A percentile compares a stretch with the other conserved stretches of the same genome.
Evolutionary conservation across 1,284 basidiomycete genomes (phyloP).

Genomic region (Leccinum angustisporum): DNA sequence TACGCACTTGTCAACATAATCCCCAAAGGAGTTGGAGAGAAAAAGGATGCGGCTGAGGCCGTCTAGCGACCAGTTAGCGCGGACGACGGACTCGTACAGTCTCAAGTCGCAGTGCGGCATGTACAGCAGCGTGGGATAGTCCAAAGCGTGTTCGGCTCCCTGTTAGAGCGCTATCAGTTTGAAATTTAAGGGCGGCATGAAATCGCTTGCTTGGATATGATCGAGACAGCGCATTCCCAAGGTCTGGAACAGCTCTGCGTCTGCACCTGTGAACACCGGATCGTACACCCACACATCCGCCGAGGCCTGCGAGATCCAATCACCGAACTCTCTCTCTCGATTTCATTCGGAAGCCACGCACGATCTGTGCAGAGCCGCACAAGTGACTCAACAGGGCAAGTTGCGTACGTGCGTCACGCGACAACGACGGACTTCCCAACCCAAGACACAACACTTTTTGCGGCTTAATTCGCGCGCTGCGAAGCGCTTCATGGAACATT

Average conservation of each 20-base stretch:
- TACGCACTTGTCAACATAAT: conserved; percentile 48
- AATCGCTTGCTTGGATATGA: conserved; percentile 47
- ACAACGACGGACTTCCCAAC: conserved; percentile 63
- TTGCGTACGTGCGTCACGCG: conserved; percentile 61
- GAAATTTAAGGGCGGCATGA: conserved; percentile 2
- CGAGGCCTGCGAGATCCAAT: conserved; percentile 40
- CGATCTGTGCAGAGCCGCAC: conserved; percentile 53
- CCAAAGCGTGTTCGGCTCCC: conserved; percentile 39
- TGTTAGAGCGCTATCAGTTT: conserved; percentile 23
- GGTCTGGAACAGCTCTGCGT: conserved; percentile 48
- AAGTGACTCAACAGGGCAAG: conserved; percentile 61
- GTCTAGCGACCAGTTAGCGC: conserved; percentile 55
- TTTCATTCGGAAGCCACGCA: conserved; percentile 40
- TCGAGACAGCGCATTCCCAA: conserved; percentile 49
- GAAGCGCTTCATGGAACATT: conserved; percentile 36
- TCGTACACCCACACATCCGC: conserved; percentile 58
- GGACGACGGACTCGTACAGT: conserved; percentile 64
- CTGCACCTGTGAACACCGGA: conserved; percentile 66
- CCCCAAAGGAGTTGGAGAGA: conserved; percentile 45
- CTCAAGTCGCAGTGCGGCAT: conserved; percentile 77
- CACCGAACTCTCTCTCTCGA: neutral
- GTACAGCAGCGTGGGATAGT: conserved; percentile 57
- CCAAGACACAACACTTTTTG: conserved; percentile 59
- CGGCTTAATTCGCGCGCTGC: conserved; percentile 20
- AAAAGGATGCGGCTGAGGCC: conserved; percentile 40